Base-by-base conservation (phyloP, 768 basidiomycete species). In the Hygrocybe punicea region DNA sequence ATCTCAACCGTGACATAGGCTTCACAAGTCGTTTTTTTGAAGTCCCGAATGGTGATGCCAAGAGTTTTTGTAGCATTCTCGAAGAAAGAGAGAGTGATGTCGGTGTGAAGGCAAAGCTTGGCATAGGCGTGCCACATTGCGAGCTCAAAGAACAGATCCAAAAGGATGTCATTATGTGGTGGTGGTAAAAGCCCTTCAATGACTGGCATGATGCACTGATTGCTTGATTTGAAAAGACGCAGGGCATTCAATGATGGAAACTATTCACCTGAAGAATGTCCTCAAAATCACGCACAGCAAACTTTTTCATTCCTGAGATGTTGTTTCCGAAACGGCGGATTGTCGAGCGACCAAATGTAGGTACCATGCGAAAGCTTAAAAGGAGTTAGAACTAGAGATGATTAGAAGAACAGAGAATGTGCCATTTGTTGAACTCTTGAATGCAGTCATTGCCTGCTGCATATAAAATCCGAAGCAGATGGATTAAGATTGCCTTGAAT, bases 61-160 rank as follows among this genome's bases (percentile, higher is more conserved):
- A 77, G 64, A 1, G 39, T 40, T 0, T 2, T 51, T 11, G 73
- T 76, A 0, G 56, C 50, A 1, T 8, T 6, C 8, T 69, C 60
- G 2, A 76, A 59, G 17, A 64, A n/a, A 0, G 39, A 23, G 0
- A 79, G 57, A 3, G 75, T 71, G 1, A 57, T n/a, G 7, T 75
- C 68, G 0, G 72, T 75, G 53, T 79, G 78, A 50, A 77, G 48
- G 6, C 70, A 66, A 2, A 78, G 65, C 55, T 80, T 80, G 1
- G 73, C 76, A 9, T 71, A 63, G 0, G 67, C 68, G 60, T 78
- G 78, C 77, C 75, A 77, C 9, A 65, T 60, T 0, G 67, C 68
- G 2, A 71, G 54, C 9, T 55, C 48, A 57, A 71, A 79, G 1
- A 79, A 60, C 0, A 78, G 57, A 23, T 73, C 66, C 21, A 69